Conservation (phyloP, 2,329 filamentous ascomycete species). For the Sporothrix curviconia region DNA sequence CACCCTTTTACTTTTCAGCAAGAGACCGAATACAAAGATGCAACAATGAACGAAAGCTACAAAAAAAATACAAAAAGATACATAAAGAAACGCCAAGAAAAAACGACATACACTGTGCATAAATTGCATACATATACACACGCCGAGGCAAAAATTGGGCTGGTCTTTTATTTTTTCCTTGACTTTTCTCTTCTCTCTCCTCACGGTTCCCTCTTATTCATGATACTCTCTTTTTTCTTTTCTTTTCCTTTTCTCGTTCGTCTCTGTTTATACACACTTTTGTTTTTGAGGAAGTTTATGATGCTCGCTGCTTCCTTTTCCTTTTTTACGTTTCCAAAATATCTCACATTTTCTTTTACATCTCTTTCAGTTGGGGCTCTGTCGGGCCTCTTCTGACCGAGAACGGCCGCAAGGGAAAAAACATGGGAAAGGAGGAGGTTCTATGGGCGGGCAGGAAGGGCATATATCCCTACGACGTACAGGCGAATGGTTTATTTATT, state of each 20-base stretch:
- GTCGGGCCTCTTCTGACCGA: neutral
- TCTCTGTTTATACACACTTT: neutral
- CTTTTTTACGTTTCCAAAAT: neutral
- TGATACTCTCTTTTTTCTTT: neutral
- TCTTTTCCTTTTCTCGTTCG: neutral
- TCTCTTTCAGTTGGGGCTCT: neutral
- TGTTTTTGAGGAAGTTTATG: neutral
- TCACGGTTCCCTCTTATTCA: neutral
- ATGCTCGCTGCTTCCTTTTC: too few relatives aligned
- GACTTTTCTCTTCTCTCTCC: neutral
- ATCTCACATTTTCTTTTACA: neutral
- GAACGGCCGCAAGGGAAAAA: slow-evolving; percentile 1
- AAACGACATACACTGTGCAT: neutral
- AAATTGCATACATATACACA: too few relatives aligned
- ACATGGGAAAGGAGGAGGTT: neutral
- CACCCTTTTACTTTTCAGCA: too few relatives aligned
- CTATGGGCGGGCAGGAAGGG: neutral
- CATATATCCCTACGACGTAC: neutral
- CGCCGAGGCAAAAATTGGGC: slow-evolving; percentile 5
- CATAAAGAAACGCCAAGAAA: neutral
- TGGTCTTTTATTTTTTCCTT: slow-evolving; percentile 4
- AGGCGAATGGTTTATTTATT: too few relatives aligned
- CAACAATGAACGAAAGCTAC: neutral
- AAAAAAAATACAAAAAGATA: neutral
- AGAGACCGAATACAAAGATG: neutral